phyloP scores from a whole-genome alignment of 345 rosid species.

The Geranium brycei region DNA sequence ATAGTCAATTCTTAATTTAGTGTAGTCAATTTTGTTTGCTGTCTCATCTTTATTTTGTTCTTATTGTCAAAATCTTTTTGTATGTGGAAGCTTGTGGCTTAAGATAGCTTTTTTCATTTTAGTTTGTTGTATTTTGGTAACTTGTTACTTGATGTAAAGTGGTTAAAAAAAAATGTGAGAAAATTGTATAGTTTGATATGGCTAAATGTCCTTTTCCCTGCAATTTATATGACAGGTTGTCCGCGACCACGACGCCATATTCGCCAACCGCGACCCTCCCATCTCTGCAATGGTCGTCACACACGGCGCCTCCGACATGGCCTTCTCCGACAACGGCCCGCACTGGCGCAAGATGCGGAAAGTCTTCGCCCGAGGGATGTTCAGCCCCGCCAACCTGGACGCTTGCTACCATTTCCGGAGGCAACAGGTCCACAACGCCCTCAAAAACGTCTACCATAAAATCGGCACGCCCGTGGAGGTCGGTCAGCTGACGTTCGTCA shows the following conservation, averaged over 20 bases:
- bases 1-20: too few species aligned
- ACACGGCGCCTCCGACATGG: constrained; percentile 22
- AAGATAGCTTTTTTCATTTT: too few species aligned
- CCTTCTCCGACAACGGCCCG: constrained; percentile 13
- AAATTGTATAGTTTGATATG: too few species aligned
- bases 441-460: constrained; percentile 3
- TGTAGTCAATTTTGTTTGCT: too few species aligned
- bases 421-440: constrained; percentile 8
- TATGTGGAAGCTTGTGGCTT: too few species aligned
- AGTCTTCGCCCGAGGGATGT: constrained; percentile 15
- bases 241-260: not conserved
- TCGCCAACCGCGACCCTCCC: constrained; percentile 15
- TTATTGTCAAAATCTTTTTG: too few species aligned
- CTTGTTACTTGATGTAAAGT: too few species aligned
- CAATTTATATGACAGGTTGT: too few species aligned
- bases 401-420: constrained; percentile 9
- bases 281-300: constrained; percentile 9
- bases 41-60: too few species aligned
- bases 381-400: constrained; percentile 11
- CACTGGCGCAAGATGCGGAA: constrained; percentile 17
- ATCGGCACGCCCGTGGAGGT: constrained; percentile 1
- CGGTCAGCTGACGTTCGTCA: constrained; percentile 6
- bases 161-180: too few species aligned
- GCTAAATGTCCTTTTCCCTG: too few species aligned
- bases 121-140: too few species aligned